These are phyloP conservation scores for Penicillium pancosmium DNA, from an alignment of 495 filamentous ascomycete species.

Conservation along the genomic window DNA sequence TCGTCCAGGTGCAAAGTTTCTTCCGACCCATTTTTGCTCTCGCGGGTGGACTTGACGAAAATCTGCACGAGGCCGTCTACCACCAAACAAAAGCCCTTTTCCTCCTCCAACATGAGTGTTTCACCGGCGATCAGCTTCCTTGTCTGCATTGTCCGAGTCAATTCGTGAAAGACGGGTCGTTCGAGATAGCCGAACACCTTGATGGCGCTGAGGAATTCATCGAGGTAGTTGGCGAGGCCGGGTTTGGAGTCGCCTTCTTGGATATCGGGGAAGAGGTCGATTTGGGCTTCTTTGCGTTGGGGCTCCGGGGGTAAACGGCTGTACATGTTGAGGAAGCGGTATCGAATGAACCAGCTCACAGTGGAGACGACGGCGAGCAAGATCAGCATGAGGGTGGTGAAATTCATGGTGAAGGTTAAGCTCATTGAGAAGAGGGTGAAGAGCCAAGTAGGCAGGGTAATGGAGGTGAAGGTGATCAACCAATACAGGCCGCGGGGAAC, in stretches of 20 bases:
- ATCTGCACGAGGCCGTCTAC: conserved; percentile 98
- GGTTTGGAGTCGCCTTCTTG: conserved; percentile 89
- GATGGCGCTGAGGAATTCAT: conserved; percentile 98
- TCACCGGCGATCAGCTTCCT: conserved; percentile 94
- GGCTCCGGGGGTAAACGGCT: conserved; percentile 89
- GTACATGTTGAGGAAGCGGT: conserved; percentile 95
- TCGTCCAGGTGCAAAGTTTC: conserved; percentile 27
- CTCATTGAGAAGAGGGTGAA: conserved; percentile 96
- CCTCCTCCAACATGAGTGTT: conserved; percentile 91
- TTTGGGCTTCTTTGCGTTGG: conserved; percentile 90
- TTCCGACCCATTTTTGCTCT: conserved; percentile 43
- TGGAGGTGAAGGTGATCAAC: conserved; percentile 80
- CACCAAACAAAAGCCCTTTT: conserved; percentile 96
- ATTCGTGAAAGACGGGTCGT: conserved; percentile 93
- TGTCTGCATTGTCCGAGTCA: conserved; percentile 97
- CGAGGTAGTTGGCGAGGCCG: conserved; percentile 90
- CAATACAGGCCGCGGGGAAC: conserved; percentile 81
- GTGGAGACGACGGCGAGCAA: conserved; percentile 73
- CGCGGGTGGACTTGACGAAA: conserved; percentile 87
- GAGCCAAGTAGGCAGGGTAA: conserved; percentile 85
- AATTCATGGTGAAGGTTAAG: conserved; percentile 96
- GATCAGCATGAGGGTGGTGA: conserved; percentile 90
- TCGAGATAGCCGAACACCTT: conserved; percentile 99
- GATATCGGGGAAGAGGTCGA: conserved; percentile 91
- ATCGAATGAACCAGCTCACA: conserved; percentile 89